These are phyloP conservation scores for Pochonia chlamydosporia DNA, from an alignment of 2,329 filamentous ascomycete species.

Conservation along the genomic window DNA sequence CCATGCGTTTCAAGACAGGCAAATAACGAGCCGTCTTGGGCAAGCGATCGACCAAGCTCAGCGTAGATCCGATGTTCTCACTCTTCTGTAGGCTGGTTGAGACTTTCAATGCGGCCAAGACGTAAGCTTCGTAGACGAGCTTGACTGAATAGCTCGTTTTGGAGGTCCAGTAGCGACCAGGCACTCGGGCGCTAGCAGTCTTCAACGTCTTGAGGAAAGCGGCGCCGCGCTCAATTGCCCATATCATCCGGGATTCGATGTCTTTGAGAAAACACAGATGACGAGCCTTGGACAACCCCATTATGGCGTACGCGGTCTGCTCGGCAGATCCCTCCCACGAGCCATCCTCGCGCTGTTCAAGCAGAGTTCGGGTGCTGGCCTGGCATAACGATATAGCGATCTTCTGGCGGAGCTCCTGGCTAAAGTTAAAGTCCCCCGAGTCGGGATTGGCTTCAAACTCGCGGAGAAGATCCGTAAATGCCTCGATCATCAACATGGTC, in stretches of 20 bases:
- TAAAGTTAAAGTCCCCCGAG: constrained; percentile 2
- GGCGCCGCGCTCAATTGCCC: constrained; percentile 5
- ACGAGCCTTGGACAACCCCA: constrained; percentile 8
- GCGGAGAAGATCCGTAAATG: constrained; percentile 5
- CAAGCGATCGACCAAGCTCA: too few relatives aligned
- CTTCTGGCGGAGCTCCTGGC: background rate
- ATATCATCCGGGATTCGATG: constrained; percentile 1
- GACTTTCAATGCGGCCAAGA: background rate
- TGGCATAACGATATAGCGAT: constrained; percentile 9
- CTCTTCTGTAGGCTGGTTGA: background rate
- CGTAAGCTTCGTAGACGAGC: background rate
- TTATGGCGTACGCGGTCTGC: constrained; percentile 10
- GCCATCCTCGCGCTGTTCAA: constrained; percentile 9
- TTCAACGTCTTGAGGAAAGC: constrained; percentile 8
- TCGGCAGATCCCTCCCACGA: constrained; percentile 12
- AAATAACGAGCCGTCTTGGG: too few relatives aligned
- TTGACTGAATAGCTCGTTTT: constrained; percentile 11
- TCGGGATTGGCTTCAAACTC: constrained; percentile 3
- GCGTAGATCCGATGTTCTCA: too few relatives aligned
- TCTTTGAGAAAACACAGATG: constrained; percentile 6
- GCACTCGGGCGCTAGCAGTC: background rate
- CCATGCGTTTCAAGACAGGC: background rate
- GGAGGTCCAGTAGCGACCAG: constrained; percentile 11
- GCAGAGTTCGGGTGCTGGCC: constrained; percentile 7
- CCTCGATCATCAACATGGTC: constrained; percentile 9